Conservation (phyloP, 805 yeast species). For the Saccharomycopsis babjevae region DNA sequence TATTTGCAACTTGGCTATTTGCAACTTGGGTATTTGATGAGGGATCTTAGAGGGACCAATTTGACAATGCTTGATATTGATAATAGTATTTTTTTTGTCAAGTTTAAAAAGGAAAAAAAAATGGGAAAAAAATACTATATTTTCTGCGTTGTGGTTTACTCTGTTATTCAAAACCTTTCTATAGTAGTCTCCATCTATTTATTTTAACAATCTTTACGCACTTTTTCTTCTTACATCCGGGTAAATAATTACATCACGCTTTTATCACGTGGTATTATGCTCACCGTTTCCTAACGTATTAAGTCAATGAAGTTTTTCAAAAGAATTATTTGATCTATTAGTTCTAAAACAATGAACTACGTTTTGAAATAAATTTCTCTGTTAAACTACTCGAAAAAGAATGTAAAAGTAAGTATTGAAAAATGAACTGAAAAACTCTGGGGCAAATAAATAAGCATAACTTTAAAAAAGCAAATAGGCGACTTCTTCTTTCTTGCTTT, state of each 20-base stretch:
- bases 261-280: neutral
- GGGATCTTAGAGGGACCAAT: neutral
- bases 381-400: too few species aligned
- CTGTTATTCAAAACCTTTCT: neutral
- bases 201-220: neutral
- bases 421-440: neutral
- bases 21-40: neutral
- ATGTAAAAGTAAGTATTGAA: neutral
- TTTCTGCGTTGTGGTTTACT: neutral
- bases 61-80: neutral
- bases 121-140: neutral
- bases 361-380: too few species aligned
- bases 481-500: slow-evolving; percentile 16
- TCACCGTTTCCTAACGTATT: neutral
- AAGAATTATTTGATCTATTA: too few species aligned
- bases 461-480: slow-evolving; percentile 14
- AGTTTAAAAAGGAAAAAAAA: neutral
- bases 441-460: neutral
- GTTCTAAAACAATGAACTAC: too few species aligned
- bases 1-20: neutral
- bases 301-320: neutral
- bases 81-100: neutral
- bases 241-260: neutral
- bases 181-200: neutral
- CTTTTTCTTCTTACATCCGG: neutral